Evolutionary conservation across 495 filamentous ascomycete genomes (phyloP).

Genomic region (Penicillium mononematosum): DNA sequence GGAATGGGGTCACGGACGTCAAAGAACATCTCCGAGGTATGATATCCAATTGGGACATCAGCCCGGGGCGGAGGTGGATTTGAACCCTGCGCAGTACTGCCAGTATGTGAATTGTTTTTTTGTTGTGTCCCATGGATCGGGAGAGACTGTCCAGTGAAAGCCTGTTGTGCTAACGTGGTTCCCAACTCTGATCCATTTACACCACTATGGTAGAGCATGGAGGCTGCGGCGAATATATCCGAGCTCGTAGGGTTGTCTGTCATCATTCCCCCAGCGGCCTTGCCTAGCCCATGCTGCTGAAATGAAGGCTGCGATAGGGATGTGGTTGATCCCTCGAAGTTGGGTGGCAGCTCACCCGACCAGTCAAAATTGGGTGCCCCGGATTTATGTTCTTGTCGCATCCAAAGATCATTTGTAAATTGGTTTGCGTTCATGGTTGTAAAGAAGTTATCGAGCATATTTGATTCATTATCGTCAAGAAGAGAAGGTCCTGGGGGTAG

Average conservation of each 20-base stretch:
- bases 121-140: conserved; percentile 27
- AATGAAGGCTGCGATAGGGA: conserved; percentile 55
- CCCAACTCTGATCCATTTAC: conserved; percentile 33
- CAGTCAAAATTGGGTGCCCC: conserved; percentile 51
- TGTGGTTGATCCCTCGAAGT: conserved; percentile 59
- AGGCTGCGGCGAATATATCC: conserved; percentile 54
- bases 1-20: conserved; percentile 43
- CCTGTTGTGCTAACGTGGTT: conserved; percentile 31
- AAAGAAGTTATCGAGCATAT: conserved; percentile 62
- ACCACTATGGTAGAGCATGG: conserved; percentile 46
- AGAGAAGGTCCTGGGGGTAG: conserved; percentile 59
- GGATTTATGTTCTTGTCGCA: conserved; percentile 44
- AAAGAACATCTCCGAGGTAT: conserved; percentile 48
- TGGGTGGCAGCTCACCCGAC: conserved; percentile 56
- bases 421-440: conserved; percentile 56
- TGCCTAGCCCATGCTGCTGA: conserved; percentile 29
- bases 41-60: conserved; percentile 35
- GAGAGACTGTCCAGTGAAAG: conserved; percentile 29
- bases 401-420: conserved; percentile 52
- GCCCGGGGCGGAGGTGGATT: conserved; percentile 22
- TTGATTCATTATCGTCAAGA: conserved; percentile 60
- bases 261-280: conserved; percentile 25
- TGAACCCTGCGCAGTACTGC: conserved; percentile 18
- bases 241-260: conserved; percentile 24
- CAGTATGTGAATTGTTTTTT: conserved; percentile 20